Evolutionary conservation across 139 green algal species (phyloP).

Genomic region (Coelastrella sp.): DNA sequence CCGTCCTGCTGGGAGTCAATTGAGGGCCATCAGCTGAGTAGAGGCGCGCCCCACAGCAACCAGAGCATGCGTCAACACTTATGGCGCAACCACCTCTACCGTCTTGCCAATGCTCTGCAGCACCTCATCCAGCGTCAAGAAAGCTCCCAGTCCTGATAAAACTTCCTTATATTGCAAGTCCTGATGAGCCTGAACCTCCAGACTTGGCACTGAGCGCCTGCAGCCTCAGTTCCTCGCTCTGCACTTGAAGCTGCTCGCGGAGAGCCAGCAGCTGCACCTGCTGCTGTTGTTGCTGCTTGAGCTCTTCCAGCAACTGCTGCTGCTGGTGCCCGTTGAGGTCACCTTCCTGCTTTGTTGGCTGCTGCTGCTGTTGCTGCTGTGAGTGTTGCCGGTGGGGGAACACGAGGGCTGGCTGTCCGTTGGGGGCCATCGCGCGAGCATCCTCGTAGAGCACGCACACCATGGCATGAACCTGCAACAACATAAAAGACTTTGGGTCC

Average conservation of each 20-base stretch:
- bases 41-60: no score
- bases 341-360: neutral
- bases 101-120: no score
- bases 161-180: neutral
- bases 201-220: neutral
- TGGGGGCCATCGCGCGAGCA: constrained; percentile 18
- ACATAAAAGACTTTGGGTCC: neutral
- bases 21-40: no score
- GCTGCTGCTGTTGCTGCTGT: neutral
- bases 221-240: neutral
- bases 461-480: constrained; percentile 28
- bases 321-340: neutral
- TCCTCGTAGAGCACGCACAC: constrained; percentile 29
- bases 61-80: no score
- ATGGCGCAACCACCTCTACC: no score
- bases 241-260: neutral
- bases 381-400: constrained; percentile 8
- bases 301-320: neutral
- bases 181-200: neutral
- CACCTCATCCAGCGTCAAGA: no score
- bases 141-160: no score
- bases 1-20: no score
- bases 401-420: neutral
- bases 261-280: constrained; percentile 6
- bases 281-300: neutral